These are phyloP conservation scores for Nakaseomyces bracarensis DNA, from an alignment of 1,139 yeast species.

Conservation along the genomic window DNA sequence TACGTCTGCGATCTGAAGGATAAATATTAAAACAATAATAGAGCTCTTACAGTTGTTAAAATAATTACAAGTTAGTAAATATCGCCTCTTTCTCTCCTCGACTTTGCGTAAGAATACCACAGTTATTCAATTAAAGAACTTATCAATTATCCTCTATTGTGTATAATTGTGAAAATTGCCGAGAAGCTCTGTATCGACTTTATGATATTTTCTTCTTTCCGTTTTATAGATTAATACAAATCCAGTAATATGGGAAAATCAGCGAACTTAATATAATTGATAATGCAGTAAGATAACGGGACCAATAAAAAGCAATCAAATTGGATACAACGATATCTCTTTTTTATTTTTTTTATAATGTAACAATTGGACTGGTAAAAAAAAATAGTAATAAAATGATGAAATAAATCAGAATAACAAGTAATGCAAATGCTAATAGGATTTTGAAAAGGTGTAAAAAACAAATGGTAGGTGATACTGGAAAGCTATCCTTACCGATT, in stretches of 20 bases:
- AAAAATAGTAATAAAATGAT: background rate
- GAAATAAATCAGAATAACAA: background rate
- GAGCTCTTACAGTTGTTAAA: background rate
- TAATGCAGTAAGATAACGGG: background rate
- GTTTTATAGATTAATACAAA: too few relatives aligned
- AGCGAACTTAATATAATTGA: background rate
- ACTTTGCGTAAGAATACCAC: too few relatives aligned
- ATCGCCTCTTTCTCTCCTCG: too few relatives aligned
- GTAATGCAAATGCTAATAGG: conserved; percentile 3
- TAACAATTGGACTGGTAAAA: background rate
- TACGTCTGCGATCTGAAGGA: background rate
- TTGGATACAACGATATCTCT: background rate
- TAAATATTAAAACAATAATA: background rate
- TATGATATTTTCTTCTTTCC: background rate
- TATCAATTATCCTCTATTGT: too few relatives aligned
- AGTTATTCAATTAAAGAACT: too few relatives aligned
- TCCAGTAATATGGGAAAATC: background rate
- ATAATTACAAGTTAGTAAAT: conserved; percentile 5
- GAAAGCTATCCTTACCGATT: background rate
- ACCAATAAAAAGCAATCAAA: background rate
- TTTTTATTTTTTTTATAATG: background rate
- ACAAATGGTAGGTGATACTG: background rate
- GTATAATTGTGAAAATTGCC: background rate
- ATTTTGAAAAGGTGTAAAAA: background rate
- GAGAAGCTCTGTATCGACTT: background rate